A percentile compares a stretch with the other conserved stretches of the same genome.
phyloP scores from a whole-genome alignment of 176 grass and related monocot species.

The Oropetium thomaeum region DNA sequence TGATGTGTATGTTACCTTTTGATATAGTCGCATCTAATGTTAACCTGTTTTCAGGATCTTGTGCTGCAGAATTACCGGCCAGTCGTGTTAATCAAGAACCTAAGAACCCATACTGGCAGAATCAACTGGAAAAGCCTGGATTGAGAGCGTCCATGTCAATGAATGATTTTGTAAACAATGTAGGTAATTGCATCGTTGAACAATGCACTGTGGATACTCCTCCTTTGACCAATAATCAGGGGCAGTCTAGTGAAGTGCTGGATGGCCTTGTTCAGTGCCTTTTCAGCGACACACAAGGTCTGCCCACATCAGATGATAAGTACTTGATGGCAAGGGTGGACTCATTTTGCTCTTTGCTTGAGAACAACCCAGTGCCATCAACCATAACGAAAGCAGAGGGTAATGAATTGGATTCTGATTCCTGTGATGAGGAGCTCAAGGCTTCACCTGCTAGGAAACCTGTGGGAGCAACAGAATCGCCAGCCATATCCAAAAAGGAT shows the following conservation, averaged over 20 bases:
- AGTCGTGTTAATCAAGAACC: slow-evolving; percentile 14
- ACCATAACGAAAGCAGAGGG: background rate
- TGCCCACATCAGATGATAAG: slow-evolving; percentile 43
- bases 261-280: slow-evolving; percentile 53
- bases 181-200: slow-evolving; percentile 40
- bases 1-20: background rate
- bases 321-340: slow-evolving; percentile 52
- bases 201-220: slow-evolving; percentile 28
- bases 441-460: background rate
- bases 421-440: slow-evolving; percentile 31
- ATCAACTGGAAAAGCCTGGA: slow-evolving; percentile 29
- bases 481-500: slow-evolving; percentile 44
- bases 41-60: slow-evolving; percentile 10
- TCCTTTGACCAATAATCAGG: slow-evolving; percentile 18
- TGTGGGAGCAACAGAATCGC: background rate
- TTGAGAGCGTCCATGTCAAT: slow-evolving; percentile 44
- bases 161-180: slow-evolving; percentile 58
- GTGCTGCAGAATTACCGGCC: background rate
- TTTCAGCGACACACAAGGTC: slow-evolving; percentile 53
- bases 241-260: slow-evolving; percentile 38
- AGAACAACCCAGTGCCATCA: slow-evolving; percentile 25
- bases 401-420: slow-evolving; percentile 27
- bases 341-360: slow-evolving; percentile 50
- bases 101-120: slow-evolving; percentile 27
- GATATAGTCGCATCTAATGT: background rate